These are phyloP conservation scores for Macrotyloma uniflorum DNA, from an alignment of 306 rosid genomes.

Conservation along the genomic window DNA sequence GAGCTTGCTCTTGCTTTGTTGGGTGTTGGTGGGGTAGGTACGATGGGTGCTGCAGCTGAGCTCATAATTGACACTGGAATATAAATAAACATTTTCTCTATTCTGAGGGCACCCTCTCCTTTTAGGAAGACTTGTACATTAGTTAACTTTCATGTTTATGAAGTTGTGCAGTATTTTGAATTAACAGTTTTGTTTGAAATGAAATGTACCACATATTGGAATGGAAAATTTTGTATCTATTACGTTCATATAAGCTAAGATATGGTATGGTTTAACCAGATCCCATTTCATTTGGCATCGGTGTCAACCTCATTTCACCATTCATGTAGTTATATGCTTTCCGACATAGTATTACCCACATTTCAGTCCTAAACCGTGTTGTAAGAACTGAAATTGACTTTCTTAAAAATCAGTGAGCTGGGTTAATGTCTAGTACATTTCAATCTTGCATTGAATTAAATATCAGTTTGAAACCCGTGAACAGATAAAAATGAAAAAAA, in stretches of 20 bases:
- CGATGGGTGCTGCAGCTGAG: conserved; percentile 93
- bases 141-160: conserved; percentile 32
- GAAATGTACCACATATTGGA: conserved; percentile 20
- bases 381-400: too few relatives aligned
- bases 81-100: conserved; percentile 31
- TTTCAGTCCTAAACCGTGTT: too few relatives aligned
- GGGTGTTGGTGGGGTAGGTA: conserved; percentile 67
- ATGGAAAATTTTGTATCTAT: conserved; percentile 28
- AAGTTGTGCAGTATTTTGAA: conserved; percentile 25
- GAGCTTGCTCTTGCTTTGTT: conserved; percentile 89
- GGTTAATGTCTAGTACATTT: too few relatives aligned
- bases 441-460: too few relatives aligned
- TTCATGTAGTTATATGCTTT: not conserved
- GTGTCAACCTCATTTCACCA: not conserved
- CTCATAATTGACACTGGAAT: conserved; percentile 64
- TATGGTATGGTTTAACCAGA: not conserved
- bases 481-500: too few relatives aligned
- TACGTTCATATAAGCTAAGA: conserved; percentile 11
- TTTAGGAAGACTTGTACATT: conserved; percentile 38
- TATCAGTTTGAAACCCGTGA: too few relatives aligned
- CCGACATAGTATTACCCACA: too few relatives aligned
- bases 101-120: conserved; percentile 4
- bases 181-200: conserved; percentile 34
- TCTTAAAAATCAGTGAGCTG: too few relatives aligned
- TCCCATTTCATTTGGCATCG: not conserved